A percentile compares a stretch with the other conserved stretches of the same genome.
Conservation (phyloP, 768 basidiomycete species). For the Amanita muscaria region DNA sequence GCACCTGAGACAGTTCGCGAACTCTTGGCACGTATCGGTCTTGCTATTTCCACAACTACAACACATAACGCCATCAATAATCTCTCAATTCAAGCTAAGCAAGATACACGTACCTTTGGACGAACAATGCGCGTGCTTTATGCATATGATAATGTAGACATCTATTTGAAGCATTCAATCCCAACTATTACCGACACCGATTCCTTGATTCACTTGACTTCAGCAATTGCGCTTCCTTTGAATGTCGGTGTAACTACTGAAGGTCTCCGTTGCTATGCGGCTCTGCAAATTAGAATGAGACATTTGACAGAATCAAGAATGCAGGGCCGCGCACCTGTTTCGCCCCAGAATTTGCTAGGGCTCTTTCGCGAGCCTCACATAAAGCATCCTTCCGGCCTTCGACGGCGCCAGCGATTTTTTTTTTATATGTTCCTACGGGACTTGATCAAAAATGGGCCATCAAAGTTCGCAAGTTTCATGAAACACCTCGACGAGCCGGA, state of each 20-base stretch:
- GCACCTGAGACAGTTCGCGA: constrained; percentile 20
- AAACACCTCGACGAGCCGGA: constrained; percentile 16
- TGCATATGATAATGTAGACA: constrained; percentile 38
- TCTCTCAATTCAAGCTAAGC: constrained; percentile 17
- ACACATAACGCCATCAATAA: constrained; percentile 17
- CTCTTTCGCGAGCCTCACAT: constrained; percentile 13
- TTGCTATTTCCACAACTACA: constrained; percentile 19
- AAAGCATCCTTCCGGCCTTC: constrained; percentile 12
- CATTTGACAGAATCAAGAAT: no score
- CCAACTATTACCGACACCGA: constrained; percentile 24
- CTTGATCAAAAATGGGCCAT: constrained; percentile 20
- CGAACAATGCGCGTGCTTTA: constrained; percentile 17
- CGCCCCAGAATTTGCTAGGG: no score
- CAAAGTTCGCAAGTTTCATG: constrained; percentile 14
- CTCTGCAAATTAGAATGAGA: no score
- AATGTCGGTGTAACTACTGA: constrained; percentile 12
- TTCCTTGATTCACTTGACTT: constrained; percentile 25
- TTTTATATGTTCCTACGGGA: constrained; percentile 20
- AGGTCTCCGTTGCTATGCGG: no score
- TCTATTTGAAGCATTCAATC: constrained; percentile 22
- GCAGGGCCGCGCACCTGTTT: no score
- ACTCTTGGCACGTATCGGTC: constrained; percentile 21
- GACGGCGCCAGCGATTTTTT: constrained; percentile 18
- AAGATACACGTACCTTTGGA: constrained; percentile 15
- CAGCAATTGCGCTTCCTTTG: constrained; percentile 23